Conservation (phyloP, 306 rosid species). For the Fagus sylvatica region DNA sequence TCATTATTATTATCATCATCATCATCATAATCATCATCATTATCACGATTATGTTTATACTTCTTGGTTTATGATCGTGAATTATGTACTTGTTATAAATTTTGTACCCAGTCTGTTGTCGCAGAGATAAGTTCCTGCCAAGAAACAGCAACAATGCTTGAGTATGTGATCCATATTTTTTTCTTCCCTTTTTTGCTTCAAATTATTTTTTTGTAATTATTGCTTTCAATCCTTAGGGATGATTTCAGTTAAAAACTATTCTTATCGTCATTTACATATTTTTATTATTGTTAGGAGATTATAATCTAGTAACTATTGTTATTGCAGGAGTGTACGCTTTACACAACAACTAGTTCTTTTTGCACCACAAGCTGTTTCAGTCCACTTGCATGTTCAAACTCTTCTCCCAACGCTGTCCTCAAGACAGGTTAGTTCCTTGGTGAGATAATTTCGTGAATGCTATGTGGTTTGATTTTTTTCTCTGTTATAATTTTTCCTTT, state of each 20-base stretch:
- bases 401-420: constrained; percentile 54
- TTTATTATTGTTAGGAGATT: constrained; percentile 20
- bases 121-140: constrained; percentile 92
- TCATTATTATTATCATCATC: not conserved
- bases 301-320: constrained; percentile 16
- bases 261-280: not conserved
- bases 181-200: constrained; percentile 3
- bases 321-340: constrained; percentile 87
- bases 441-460: constrained; percentile 19
- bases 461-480: constrained; percentile 18
- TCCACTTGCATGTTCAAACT: constrained; percentile 64
- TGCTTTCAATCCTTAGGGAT: constrained; percentile 2
- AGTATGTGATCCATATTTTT: constrained; percentile 48
- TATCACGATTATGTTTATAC: not conserved
- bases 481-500: not conserved
- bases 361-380: constrained; percentile 98
- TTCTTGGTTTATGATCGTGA: not conserved
- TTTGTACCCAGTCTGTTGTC: constrained; percentile 72
- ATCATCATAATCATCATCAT: not conserved
- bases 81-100: constrained; percentile 5
- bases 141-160: constrained; percentile 92
- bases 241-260: not conserved
- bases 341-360: constrained; percentile 97
- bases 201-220: constrained; percentile 13
- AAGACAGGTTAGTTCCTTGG: constrained; percentile 58